Percentiles rank a stretch among this genome's conserved stretches.
These are phyloP conservation scores for Lodderomyces elongisporus DNA, from an alignment of 1,139 yeast genomes.

Conservation along the genomic window DNA sequence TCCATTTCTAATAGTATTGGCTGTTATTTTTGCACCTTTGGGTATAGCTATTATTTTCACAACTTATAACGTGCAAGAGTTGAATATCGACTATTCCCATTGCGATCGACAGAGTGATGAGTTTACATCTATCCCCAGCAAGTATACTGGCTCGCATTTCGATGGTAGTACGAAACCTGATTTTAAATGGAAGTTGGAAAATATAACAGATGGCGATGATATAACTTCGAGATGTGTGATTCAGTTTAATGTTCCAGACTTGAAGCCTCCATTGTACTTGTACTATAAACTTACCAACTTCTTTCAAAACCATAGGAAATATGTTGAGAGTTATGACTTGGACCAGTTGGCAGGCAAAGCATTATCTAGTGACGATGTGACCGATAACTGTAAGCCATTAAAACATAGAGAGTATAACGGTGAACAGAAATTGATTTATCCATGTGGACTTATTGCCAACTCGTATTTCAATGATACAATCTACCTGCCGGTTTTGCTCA, in stretches of 20 bases:
- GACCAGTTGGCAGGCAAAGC: slow-evolving; percentile 63
- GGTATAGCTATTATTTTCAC: slow-evolving; percentile 65
- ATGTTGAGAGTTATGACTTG: slow-evolving; percentile 65
- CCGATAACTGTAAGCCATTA: slow-evolving; percentile 58
- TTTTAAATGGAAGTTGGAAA: slow-evolving; percentile 52
- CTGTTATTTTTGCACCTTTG: slow-evolving; percentile 67
- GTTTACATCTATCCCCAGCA: slow-evolving; percentile 45
- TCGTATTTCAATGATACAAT: slow-evolving; percentile 87
- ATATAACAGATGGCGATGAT: slow-evolving; percentile 26
- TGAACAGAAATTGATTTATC: slow-evolving; percentile 51
- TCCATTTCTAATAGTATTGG: slow-evolving; percentile 57
- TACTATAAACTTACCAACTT: slow-evolving; percentile 72
- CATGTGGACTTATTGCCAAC: slow-evolving; percentile 95
- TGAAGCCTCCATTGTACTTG: slow-evolving; percentile 56
- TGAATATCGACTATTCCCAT: slow-evolving; percentile 55
- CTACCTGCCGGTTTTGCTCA: slow-evolving; percentile 42
- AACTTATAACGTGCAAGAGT: slow-evolving; percentile 54
- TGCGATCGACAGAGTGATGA: slow-evolving; percentile 36
- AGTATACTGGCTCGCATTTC: slow-evolving; percentile 53
- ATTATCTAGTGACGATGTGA: slow-evolving; percentile 39
- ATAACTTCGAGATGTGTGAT: slow-evolving; percentile 44
- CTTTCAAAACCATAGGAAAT: slow-evolving; percentile 73
- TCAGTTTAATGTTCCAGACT: slow-evolving; percentile 57
- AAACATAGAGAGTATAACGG: slow-evolving; percentile 31
- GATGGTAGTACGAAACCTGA: slow-evolving; percentile 34